phyloP scores from a whole-genome alignment of 768 basidiomycete species.

The Mycena amicta region DNA sequence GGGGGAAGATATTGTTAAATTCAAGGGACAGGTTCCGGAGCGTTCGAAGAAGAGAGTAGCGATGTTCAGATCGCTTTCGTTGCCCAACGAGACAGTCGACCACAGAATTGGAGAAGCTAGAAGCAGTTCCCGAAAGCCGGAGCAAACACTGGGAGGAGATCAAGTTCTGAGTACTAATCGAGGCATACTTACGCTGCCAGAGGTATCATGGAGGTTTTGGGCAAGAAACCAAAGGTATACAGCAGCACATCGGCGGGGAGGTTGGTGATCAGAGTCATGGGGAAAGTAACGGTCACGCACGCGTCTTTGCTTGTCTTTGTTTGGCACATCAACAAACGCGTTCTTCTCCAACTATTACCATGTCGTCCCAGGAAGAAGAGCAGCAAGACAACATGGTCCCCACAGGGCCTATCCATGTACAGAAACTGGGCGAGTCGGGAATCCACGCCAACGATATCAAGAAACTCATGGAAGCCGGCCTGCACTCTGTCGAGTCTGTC shows the following conservation, averaged over 20 bases:
- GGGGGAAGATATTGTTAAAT: conserved; percentile 22
- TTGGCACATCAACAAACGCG: neutral
- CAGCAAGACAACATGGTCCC: conserved; percentile 58
- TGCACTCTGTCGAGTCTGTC: conserved; percentile 92
- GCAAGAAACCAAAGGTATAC: neutral
- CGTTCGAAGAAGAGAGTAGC: conserved; percentile 29
- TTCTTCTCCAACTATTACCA: neutral
- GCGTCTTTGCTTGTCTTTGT: too few relatives aligned
- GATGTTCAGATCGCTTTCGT: conserved; percentile 5
- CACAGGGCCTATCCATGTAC: conserved; percentile 82
- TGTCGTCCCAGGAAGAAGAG: conserved; percentile 63
- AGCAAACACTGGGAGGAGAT: conserved; percentile 30
- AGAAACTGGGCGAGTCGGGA: conserved; percentile 85
- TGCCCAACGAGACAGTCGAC: conserved; percentile 27
- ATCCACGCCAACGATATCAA: conserved; percentile 90
- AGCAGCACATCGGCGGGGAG: neutral
- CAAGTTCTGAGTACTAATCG: neutral
- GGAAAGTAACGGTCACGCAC: neutral
- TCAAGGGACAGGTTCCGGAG: conserved; percentile 26
- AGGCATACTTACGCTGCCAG: neutral
- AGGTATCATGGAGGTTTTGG: neutral
- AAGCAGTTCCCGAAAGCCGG: conserved; percentile 29
- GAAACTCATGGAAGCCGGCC: conserved; percentile 90
- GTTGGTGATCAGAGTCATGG: neutral
- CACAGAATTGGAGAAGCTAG: conserved; percentile 32